A percentile compares a stretch with the other conserved stretches of the same genome.
These are phyloP conservation scores for Cyanidioschyzon merolae DNA, from an alignment of 23 red algal species.

Conservation along the genomic window DNA sequence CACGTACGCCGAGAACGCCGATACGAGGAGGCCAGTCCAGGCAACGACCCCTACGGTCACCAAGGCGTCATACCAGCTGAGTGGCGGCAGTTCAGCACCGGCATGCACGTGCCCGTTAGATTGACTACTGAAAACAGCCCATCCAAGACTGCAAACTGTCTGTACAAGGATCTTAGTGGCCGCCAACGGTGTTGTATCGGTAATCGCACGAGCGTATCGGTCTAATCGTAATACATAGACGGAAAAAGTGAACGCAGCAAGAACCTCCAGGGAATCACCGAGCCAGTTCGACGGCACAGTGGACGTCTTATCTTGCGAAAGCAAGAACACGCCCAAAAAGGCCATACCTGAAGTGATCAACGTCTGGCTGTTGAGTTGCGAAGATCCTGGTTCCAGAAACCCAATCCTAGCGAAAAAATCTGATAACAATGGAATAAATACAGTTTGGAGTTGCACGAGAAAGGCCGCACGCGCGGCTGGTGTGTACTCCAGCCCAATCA, in stretches of 20 bases:
- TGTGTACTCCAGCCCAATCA: constrained; percentile 74
- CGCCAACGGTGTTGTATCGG: constrained; percentile 42
- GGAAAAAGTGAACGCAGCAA: constrained; percentile 75
- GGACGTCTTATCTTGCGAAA: constrained; percentile 62
- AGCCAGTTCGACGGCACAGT: constrained; percentile 33
- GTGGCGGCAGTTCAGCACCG: neutral
- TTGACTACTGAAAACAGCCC: constrained; percentile 22
- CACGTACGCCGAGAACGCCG: constrained; percentile 58
- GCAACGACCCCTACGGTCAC: constrained; percentile 43
- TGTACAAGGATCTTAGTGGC: constrained; percentile 68
- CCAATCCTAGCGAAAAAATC: constrained; percentile 43
- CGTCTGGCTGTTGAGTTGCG: constrained; percentile 8
- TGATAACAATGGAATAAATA: constrained; percentile 66
- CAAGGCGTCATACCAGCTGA: constrained; percentile 14
- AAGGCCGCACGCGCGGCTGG: constrained; percentile 70
- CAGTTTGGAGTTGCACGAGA: constrained; percentile 78
- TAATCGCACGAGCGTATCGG: constrained; percentile 32
- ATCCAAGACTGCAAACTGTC: constrained; percentile 53
- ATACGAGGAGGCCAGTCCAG: constrained; percentile 66
- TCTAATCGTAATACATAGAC: constrained; percentile 60
- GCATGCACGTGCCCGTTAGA: neutral
- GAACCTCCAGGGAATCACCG: constrained; percentile 72
- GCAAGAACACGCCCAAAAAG: constrained; percentile 54
- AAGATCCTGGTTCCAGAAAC: constrained; percentile 14
- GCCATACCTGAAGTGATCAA: constrained; percentile 35